Evolutionary conservation across 257 asterid species (phyloP), one percentile per base, ranked within the genome.

Genomic region (Nicotiana noctiflora): DNA sequence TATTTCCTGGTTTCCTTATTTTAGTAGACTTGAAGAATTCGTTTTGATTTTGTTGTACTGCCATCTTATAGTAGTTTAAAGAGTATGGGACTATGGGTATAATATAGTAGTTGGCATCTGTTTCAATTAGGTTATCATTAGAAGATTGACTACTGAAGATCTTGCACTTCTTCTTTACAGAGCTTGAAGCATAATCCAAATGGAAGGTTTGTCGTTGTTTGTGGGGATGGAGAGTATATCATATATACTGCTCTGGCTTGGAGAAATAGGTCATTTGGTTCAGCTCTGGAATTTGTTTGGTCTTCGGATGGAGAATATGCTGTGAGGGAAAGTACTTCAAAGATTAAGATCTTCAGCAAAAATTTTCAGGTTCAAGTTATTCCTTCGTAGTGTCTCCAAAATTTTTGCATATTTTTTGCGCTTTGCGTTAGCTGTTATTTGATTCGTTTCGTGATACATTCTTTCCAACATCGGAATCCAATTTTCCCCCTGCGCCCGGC

Each of bases 281-380:
- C 98, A 1, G 98, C 98, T 51, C 84, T 96, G 92, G 99, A 96
- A 78, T 86, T 96, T 80, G 99, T 94, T 64, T 96, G 99, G 99
- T 96, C 99, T 74, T 82, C 93, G 21, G 99, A 96, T 80, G 98
- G 99, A 81, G 99, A 96, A 88, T 93, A 90, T 92, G 98, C 99
- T 87, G 94, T 96, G 86, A 90, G 97, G 87, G 99, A 96, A 92
- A 96, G 98, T 76, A 92, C 99, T 80, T 90, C 98, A 13, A 96
- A 87, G 91, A 93, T 96, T 79, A 96, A 95, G 91, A 89, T 93
- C 79, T 93, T 89, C 81, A 90, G 91, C 80, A 95, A 95, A 89
- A 92, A 82, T 87, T 93, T 93, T 64, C 84, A 89, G 98, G 99
- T 95, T 77, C 72, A 85, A 82, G 61, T 56, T 65, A 25, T 7